Evolutionary conservation across 306 rosid species (phyloP), one percentile per base, ranked within the genome.

Genomic region (Prosopis cineraria): DNA sequence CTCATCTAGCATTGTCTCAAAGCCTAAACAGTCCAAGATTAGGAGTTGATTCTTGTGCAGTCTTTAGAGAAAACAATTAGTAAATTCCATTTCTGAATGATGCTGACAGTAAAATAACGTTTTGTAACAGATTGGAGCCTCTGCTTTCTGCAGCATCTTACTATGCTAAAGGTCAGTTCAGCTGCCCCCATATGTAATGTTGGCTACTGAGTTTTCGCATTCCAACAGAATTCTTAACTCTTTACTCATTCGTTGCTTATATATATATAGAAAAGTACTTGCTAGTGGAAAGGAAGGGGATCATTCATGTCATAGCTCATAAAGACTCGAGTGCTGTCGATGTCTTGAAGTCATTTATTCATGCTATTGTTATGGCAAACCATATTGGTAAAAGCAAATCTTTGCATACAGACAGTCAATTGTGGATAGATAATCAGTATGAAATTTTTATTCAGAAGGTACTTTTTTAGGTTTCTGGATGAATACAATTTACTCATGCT

Each of bases 401-500:
- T 55, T 70, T 85, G 65, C 93, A 94, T 73, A 68, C 84, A 70
- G 96, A 93, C 48, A 85, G 98, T 84, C 88, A 89, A 74, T 67
- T 80, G 36, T 95, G 98, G 98, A 88, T 95, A 88, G 97, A 95
- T 67, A 76, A 66, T 45, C 84, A 93, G 27, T 95, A 91, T 60
- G 88, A 83, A 69, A 63, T 44, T 52, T 91, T 91, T 80, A 79
- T 89, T 77, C 89, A 68, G 64, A 86, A 92, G 98, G 98, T 94
- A 87, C 14, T 64, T 79, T 33, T 59, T 77, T 67, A 70, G 77
- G 34, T 77, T 45, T 84, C 17, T 27, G 30, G 77, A 73, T 59
- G 68, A 70, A 40, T 56, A 72, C 10, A 19, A 41, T 66, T 55
- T 71, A 60, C 3, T 13, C 8, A 78, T 78, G 67, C 53, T 64